phyloP scores from a whole-genome alignment of 345 rosid genomes.

The Fremontodendron californicum region DNA sequence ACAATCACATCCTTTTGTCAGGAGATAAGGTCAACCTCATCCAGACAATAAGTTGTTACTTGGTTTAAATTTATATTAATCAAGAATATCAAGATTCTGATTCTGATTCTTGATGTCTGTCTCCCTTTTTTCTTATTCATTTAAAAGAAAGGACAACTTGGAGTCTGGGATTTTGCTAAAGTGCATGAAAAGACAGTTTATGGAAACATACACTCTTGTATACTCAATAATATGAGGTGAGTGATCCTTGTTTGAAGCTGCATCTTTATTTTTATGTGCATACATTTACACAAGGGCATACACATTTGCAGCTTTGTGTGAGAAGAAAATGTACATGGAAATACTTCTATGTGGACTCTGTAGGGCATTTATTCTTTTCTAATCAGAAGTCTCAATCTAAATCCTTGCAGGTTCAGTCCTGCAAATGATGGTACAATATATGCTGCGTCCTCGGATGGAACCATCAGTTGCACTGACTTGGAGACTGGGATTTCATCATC shows the following conservation, averaged over 20 bases:
- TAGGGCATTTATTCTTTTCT: background rate
- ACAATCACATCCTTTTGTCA: conserved; percentile 72
- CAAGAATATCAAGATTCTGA: background rate
- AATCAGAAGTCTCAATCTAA: background rate
- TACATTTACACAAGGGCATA: background rate
- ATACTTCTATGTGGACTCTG: background rate
- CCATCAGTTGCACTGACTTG: conserved; percentile 79
- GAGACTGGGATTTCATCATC: conserved; percentile 87
- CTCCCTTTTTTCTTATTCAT: conserved; percentile 7
- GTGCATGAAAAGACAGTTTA: conserved; percentile 88
- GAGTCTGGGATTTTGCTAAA: conserved; percentile 88
- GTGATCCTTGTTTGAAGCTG: background rate
- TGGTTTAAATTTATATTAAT: background rate
- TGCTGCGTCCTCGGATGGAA: conserved; percentile 95
- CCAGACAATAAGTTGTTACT: background rate
- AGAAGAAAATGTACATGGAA: background rate
- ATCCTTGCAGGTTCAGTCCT: conserved; percentile 61
- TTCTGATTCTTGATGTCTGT: background rate
- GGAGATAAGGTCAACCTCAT: conserved; percentile 75
- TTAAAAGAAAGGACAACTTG: conserved; percentile 93
- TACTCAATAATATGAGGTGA: conserved; percentile 88
- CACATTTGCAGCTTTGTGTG: background rate
- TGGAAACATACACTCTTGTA: conserved; percentile 70
- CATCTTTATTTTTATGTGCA: background rate
- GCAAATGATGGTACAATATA: conserved; percentile 71